phyloP scores from a whole-genome alignment of 2,329 filamentous ascomycete species.

The Pseudogymnoascus sp. region DNA sequence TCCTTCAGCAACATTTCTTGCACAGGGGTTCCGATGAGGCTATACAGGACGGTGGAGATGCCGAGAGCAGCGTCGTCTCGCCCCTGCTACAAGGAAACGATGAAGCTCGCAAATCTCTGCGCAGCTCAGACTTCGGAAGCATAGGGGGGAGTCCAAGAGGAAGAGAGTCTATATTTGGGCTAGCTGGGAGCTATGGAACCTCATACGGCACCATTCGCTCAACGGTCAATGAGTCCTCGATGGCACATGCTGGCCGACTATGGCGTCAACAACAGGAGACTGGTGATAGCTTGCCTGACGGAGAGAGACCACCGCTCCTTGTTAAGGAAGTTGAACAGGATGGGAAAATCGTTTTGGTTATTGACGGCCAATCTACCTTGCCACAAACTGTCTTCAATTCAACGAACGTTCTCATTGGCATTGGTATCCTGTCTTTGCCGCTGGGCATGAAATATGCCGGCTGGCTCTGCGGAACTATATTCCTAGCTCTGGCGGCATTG shows the following conservation, averaged over 20 bases:
- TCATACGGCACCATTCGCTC: slow-evolving; percentile 46
- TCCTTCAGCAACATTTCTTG: slow-evolving; percentile 46
- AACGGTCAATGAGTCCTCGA: slow-evolving; percentile 31
- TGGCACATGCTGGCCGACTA: slow-evolving; percentile 42
- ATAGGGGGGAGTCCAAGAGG: slow-evolving; percentile 27
- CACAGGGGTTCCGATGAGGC: slow-evolving; percentile 24
- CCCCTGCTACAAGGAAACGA: slow-evolving; percentile 29
- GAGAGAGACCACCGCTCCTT: slow-evolving; percentile 65
- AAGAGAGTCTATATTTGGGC: slow-evolving; percentile 48
- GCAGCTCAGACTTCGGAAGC: slow-evolving; percentile 25
- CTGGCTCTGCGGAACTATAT: slow-evolving; percentile 73
- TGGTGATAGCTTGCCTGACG: slow-evolving; percentile 39
- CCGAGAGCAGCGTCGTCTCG: slow-evolving; percentile 13
- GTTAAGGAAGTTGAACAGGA: slow-evolving; percentile 85
- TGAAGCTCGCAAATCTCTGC: not conserved
- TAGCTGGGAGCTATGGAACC: slow-evolving; percentile 63
- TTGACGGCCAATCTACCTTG: slow-evolving; percentile 89
- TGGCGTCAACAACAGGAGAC: slow-evolving; percentile 41
- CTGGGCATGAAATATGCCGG: slow-evolving; percentile 81
- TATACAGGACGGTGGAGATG: slow-evolving; percentile 20
- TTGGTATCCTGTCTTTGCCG: slow-evolving; percentile 81
- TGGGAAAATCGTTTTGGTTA: slow-evolving; percentile 72
- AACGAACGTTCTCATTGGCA: slow-evolving; percentile 70
- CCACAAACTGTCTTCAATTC: slow-evolving; percentile 96
- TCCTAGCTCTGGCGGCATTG: slow-evolving; percentile 64